Base-by-base conservation (phyloP, 495 filamentous ascomycete species). In the Penicillium verhagenii region DNA sequence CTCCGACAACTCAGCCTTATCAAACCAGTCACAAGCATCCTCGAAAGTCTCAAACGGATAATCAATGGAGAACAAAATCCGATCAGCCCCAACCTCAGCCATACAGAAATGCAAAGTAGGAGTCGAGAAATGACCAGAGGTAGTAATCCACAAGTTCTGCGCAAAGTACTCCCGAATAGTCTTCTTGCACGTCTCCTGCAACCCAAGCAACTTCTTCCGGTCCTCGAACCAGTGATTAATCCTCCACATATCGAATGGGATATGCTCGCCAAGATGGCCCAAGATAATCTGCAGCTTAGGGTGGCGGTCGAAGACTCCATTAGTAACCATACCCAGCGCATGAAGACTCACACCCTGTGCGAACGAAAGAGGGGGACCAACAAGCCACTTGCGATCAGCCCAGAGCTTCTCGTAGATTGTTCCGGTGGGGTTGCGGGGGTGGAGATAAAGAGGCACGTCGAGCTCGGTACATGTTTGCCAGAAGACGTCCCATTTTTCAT, bases 251-350 rank as follows among this genome's bases (percentile, higher is more conserved):
- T 86, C 82, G 56, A 85, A 86, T 1, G 85, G 85, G 16, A 87
- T 67, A 53, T 81, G 75, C 67, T 89, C 84, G 7, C 86, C 86
- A 60, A 86, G 72, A 62, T 89, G 86, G 3, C 85, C 84, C n/a
- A 88, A 65, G 48, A 88, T 78, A 25, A 88, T 69, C 60, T 87
- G 83, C 29, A 87, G 65, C 21, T 72, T 72, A 0, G 85, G 79
- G 47, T 72, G 64, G 3, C 76, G 70, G 56, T 76, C 78, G 46
- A 77, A 74, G 10, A 82, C 77, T 5, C 80, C 80, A 56, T 76
- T 77, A 0, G 76, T 79, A 6, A 82, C 72, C 67, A 82, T 77
- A 0, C 80, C 77, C 18, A 83, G 69, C 2, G 72, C 62, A 50
- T 82, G 79, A 0, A 79, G 70, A 29, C 65, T 72, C 45, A 82